Conservation (phyloP, 2,329 filamentous ascomycete genomes). For the Geosmithia putterillii region DNA sequence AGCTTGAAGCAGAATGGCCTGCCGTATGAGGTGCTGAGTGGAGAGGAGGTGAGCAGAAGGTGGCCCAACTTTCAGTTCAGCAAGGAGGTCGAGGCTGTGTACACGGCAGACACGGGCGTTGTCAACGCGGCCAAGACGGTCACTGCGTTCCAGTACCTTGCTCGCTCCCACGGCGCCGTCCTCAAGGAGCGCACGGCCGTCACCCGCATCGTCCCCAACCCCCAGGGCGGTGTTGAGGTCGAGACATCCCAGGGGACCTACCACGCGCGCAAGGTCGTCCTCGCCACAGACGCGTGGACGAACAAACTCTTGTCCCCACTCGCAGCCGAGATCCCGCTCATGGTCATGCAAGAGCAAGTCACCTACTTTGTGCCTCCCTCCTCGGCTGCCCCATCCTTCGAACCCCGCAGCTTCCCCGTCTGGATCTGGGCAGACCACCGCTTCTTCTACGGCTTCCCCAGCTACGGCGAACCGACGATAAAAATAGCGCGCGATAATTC, state of each 20-base stretch:
- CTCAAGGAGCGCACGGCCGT: slow-evolving; percentile 4
- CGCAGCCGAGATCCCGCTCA: slow-evolving; percentile 16
- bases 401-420: too few relatives aligned
- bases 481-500: too few relatives aligned
- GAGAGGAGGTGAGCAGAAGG: slow-evolving; percentile 5
- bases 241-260: slow-evolving; percentile 3
- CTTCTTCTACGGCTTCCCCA: too few relatives aligned
- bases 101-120: slow-evolving; percentile 11
- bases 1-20: too few relatives aligned
- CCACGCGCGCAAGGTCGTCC: slow-evolving; percentile 4
- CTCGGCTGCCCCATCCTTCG: too few relatives aligned
- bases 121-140: slow-evolving; percentile 7
- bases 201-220: neutral
- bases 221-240: neutral
- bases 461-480: too few relatives aligned
- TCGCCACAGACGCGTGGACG: slow-evolving; percentile 6
- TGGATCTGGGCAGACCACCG: too few relatives aligned
- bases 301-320: slow-evolving; percentile 5
- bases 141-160: slow-evolving; percentile 5
- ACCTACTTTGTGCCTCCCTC: too few relatives aligned
- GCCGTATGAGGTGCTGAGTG: slow-evolving; percentile 8
- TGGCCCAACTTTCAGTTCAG: slow-evolving; percentile 10
- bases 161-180: slow-evolving; percentile 3
- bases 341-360: too few relatives aligned
- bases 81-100: slow-evolving; percentile 6